phyloP scores from a whole-genome alignment of 108 stramenopile genomes.

The Nannochloropsis oceanica region DNA sequence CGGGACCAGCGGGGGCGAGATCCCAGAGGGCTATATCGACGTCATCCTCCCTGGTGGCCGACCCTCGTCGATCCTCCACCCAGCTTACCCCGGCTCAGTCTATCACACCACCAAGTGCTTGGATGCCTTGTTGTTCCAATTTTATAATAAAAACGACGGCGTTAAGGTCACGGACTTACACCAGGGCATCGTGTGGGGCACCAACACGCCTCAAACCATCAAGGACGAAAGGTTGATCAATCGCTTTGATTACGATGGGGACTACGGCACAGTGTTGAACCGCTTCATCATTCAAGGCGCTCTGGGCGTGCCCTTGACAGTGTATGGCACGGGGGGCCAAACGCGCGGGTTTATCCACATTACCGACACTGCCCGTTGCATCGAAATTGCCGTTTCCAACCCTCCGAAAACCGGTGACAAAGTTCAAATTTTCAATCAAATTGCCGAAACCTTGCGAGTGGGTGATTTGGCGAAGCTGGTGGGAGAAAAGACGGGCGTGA shows the following conservation, averaged over 20 bases:
- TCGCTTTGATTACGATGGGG: constrained; percentile 95
- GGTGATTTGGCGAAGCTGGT: constrained; percentile 84
- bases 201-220: constrained; percentile 90
- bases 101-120: constrained; percentile 90
- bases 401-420: constrained; percentile 70
- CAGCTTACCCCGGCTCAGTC: constrained; percentile 88
- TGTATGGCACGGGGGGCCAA: constrained; percentile 94
- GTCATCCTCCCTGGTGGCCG: constrained; percentile 80
- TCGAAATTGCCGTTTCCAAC: constrained; percentile 91
- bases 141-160: constrained; percentile 93
- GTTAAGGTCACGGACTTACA: constrained; percentile 89
- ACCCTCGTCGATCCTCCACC: constrained; percentile 66
- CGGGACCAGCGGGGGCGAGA: constrained; percentile 91
- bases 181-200: constrained; percentile 99
- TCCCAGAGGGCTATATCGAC: constrained; percentile 98
- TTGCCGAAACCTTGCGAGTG: constrained; percentile 89
- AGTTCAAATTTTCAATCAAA: constrained; percentile 92
- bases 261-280: constrained; percentile 95
- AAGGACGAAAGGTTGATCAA: constrained; percentile 84
- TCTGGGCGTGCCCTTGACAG: constrained; percentile 87
- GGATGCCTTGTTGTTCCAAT: constrained; percentile 91
- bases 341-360: constrained; percentile 96
- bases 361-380: constrained; percentile 82
- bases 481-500: constrained; percentile 69
- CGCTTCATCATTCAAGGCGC: constrained; percentile 96